phyloP scores from a whole-genome alignment of 768 basidiomycete genomes.

The Termitomyces sp. region DNA sequence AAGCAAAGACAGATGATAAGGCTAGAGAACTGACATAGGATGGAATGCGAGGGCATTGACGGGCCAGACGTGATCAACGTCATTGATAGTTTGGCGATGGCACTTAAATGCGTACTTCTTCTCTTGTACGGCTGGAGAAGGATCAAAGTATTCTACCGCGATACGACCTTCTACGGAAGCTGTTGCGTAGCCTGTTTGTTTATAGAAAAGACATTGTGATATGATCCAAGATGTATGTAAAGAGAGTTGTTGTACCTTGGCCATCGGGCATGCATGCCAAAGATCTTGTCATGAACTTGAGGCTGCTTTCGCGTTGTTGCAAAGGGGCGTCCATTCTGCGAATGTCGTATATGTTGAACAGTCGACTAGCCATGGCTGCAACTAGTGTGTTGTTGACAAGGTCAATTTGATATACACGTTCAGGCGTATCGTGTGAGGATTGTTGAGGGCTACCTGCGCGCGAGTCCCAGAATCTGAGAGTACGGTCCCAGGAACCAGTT shows the following conservation, averaged over 20 bases:
- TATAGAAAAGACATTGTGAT: neutral
- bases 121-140: conserved; percentile 68
- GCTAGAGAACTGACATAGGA: conserved; percentile 49
- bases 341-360: conserved; percentile 87
- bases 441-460: conserved; percentile 53
- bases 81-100: conserved; percentile 85
- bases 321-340: conserved; percentile 69
- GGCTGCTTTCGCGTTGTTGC: conserved; percentile 83
- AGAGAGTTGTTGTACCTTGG: conserved; percentile 49
- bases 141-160: conserved; percentile 95
- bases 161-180: conserved; percentile 95
- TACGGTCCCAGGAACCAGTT: conserved; percentile 90
- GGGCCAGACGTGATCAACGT: conserved; percentile 94
- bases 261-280: conserved; percentile 92
- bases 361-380: conserved; percentile 86
- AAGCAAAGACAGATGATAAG: neutral
- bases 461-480: conserved; percentile 84
- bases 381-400: conserved; percentile 75
- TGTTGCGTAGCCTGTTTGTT: conserved; percentile 78
- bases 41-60: conserved; percentile 96
- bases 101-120: conserved; percentile 96
- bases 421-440: conserved; percentile 63
- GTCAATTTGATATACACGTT: conserved; percentile 84
- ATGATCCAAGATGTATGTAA: neutral
- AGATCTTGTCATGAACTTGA: conserved; percentile 93